phyloP scores from a whole-genome alignment of 1,284 basidiomycete genomes.

The Naganishia liquefaciens region DNA sequence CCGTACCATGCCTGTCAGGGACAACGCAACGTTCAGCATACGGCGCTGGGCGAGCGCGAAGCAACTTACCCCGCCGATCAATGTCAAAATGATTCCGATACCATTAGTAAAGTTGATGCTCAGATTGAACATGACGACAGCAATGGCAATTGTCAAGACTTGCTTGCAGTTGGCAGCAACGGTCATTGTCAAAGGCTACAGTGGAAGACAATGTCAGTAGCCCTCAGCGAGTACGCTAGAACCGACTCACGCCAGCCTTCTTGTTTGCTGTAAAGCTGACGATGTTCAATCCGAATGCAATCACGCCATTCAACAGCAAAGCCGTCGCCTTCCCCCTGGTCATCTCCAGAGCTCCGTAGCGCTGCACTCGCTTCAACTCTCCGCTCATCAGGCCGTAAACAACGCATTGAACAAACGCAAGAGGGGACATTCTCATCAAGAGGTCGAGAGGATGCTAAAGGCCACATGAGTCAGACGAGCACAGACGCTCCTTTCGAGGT shows the following conservation, averaged over 20 bases:
- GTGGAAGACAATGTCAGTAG: not conserved
- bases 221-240: conserved; percentile 53
- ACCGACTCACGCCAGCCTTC: conserved; percentile 64
- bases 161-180: conserved; percentile 70
- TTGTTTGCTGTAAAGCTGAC: conserved; percentile 90
- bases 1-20: conserved; percentile 64
- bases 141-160: conserved; percentile 83
- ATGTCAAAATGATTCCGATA: conserved; percentile 75
- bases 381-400: conserved; percentile 72
- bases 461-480: conserved; percentile 37
- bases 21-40: conserved; percentile 20
- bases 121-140: conserved; percentile 78
- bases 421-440: conserved; percentile 76
- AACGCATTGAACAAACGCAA: conserved; percentile 84
- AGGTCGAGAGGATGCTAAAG: conserved; percentile 81
- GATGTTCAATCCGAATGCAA: conserved; percentile 88
- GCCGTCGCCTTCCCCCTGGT: conserved; percentile 59
- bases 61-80: conserved; percentile 68
- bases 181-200: conserved; percentile 48
- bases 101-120: conserved; percentile 75
- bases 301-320: conserved; percentile 71
- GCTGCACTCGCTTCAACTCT: conserved; percentile 68
- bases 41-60: not conserved
- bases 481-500: not conserved
- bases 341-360: conserved; percentile 61